Base-by-base conservation (phyloP, 2,329 filamentous ascomycete species). In the Fusarium coicis region DNA sequence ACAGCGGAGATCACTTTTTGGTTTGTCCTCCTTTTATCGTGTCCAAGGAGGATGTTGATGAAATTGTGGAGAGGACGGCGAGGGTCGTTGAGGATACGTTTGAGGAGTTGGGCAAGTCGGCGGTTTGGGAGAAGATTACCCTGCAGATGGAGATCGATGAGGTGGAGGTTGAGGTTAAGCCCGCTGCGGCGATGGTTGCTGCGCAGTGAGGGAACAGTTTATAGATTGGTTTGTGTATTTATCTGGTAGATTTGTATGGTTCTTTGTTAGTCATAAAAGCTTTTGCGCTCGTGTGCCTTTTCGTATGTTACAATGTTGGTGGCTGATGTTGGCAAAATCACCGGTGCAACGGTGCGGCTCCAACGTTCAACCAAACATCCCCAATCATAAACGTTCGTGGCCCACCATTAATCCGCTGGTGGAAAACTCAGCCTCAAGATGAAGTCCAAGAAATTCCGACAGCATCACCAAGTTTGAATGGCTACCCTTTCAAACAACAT, bases 11-110 rank as follows among this genome's bases (percentile, higher is more conserved):
- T 21, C 72, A 76, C 30, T 76, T 76, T 7, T 16, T 76, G 2
- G 50, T 76, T 47, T 75, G 69, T 8, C 74, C 74, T 0, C 74
- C 74, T 5, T 76, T 75, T 12, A 70, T 74, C 8, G 66, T 76
- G 4, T 50, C 64, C 0, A 44, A 74, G 40, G 26, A 42, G 6
- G 74, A 76, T 36, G 43, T 76, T 2, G 72, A 76, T 21, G 66
- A 74, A 12, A 76, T 76, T 37, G 72, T 76, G 6, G 61, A 73
- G 15, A 65, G 74, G 5, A 69, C 70, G 7, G 64, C 57, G 7
- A 40, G 67, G 9, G 74, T 76, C 1, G 37, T 76, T 5, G 57
- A 72, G 37, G 73, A 76, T 26, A 76, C 74, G 0, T 76, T 76
- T 36, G 42, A 62, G 2, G 71, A 74, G 30, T 52, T 76, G 21